phyloP scores from a whole-genome alignment of 1,284 basidiomycete species.

The Wolfiporia cocos region DNA sequence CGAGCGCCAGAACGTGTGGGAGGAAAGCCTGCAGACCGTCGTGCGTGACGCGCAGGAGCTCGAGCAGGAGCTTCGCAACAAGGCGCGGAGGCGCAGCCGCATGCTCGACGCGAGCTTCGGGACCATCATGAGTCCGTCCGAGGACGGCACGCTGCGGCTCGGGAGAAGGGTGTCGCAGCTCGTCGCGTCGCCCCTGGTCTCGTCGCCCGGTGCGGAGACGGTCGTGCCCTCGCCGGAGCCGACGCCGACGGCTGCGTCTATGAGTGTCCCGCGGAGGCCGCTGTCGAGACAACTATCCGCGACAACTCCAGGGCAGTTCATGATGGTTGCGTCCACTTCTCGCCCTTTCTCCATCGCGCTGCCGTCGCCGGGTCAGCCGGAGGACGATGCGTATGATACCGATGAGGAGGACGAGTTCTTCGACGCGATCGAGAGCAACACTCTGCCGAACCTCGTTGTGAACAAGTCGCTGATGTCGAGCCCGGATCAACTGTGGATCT shows the following conservation, averaged over 20 bases:
- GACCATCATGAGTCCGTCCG: conserved; percentile 15
- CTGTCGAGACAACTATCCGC: conserved; percentile 5
- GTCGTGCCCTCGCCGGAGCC: neutral
- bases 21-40: conserved; percentile 84
- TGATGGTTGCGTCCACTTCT: conserved; percentile 5
- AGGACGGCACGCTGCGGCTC: conserved; percentile 7
- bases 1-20: conserved; percentile 80
- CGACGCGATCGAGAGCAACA: conserved; percentile 88
- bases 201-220: neutral
- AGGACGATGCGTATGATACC: conserved; percentile 50
- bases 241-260: conserved; percentile 1
- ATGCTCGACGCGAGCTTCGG: conserved; percentile 31
- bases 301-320: conserved; percentile 6
- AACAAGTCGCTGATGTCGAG: conserved; percentile 49
- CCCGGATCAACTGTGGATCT: conserved; percentile 18
- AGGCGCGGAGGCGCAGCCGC: conserved; percentile 53
- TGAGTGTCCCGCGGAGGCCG: conserved; percentile 5
- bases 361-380: conserved; percentile 19
- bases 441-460: conserved; percentile 70
- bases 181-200: conserved; percentile 5
- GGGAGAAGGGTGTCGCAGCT: conserved; percentile 8
- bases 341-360: conserved; percentile 7
- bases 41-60: conserved; percentile 85
- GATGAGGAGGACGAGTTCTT: conserved; percentile 98
- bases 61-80: conserved; percentile 71